Evolutionary conservation across 345 rosid genomes (phyloP), one percentile per base, ranked within the genome.

Genomic region (Brassica incana): DNA sequence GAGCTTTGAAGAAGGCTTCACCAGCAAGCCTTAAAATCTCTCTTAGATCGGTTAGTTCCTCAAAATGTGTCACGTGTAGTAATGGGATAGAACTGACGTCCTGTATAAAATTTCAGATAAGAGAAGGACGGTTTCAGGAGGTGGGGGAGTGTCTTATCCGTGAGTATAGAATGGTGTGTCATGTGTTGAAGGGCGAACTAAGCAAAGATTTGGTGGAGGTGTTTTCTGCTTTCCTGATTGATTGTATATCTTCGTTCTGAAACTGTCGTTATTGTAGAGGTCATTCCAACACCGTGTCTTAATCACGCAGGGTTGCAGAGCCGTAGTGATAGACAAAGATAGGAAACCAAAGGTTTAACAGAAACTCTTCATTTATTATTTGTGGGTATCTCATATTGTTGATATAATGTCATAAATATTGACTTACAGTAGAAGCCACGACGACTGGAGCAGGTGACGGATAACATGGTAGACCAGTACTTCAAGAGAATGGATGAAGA

Each of bases 131-230:
- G 83, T 85, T 85, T 11, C 90, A 91, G 81, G 92, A 91, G 48
- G 83, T 94, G 56, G 91, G 97, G 14, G 87, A 83, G 62, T 94
- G 97, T 85, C 92, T 94, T 72, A 72, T 77, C 63, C 90, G 93
- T 10, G 98, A 94, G 79, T 88, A 83, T 74, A 88, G 93, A 84
- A 90, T 92, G 88, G 93, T 84, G 78, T 89, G 91, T 76, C 97
- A 90, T 80, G 88, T 68, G 59, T 0, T 92, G 84, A 88, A 61
- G 52, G 97, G 97, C 82, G 84, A 86, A n/a, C 67, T 91, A 71
- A 91, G 97, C 92, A 88, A 86, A 81, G 97, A 94, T 82, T 83
- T 90, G 48, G 63, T 87, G 15, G 97, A 92, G 98, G 97, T 90
- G 69, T 58, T 54, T 2, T 65, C 14, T 52, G 43, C 70, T 25